Conservation (phyloP, 257 asterid genomes). For the Gentiana macrophylla region DNA sequence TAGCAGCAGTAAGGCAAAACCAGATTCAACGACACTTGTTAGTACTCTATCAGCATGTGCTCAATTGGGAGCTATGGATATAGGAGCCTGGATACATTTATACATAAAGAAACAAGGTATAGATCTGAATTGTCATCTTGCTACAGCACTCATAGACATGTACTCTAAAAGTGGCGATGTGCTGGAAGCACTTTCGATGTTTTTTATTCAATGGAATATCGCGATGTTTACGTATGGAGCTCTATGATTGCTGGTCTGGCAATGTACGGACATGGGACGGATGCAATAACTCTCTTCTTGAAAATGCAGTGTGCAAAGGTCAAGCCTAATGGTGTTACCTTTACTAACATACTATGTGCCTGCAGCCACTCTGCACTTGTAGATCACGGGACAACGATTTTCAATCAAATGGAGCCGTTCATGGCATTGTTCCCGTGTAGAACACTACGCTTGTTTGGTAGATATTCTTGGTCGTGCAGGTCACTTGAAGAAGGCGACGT, state of each 20-base stretch:
- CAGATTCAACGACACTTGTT: conserved; percentile 66
- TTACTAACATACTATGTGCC: conserved; percentile 59
- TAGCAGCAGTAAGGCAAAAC: conserved; percentile 40
- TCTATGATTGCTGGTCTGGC: conserved; percentile 78
- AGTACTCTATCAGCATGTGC: conserved; percentile 75
- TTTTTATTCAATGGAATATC: conserved; percentile 31
- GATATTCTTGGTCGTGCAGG: conserved; percentile 86
- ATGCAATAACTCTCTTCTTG: conserved; percentile 48
- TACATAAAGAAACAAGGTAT: conserved; percentile 48
- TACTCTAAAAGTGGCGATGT: conserved; percentile 75
- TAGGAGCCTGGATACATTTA: conserved; percentile 73
- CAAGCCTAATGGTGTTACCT: conserved; percentile 55
- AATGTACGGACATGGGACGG: conserved; percentile 64
- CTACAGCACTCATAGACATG: conserved; percentile 66
- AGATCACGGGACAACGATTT: conserved; percentile 40
- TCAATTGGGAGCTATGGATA: conserved; percentile 55
- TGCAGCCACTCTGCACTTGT: conserved; percentile 80
- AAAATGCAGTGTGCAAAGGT: conserved; percentile 54
- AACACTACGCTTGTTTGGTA: conserved; percentile 76
- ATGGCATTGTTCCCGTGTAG: conserved; percentile 36
- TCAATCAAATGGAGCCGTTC: conserved; percentile 43
- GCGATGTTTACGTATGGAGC: conserved; percentile 73
- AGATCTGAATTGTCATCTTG: conserved; percentile 46
- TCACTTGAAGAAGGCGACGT: conserved; percentile 41
- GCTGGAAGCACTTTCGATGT: conserved; percentile 62